phyloP scores from a whole-genome alignment of 2,329 filamentous ascomycete species.

The Paecilomyces sp. region DNA sequence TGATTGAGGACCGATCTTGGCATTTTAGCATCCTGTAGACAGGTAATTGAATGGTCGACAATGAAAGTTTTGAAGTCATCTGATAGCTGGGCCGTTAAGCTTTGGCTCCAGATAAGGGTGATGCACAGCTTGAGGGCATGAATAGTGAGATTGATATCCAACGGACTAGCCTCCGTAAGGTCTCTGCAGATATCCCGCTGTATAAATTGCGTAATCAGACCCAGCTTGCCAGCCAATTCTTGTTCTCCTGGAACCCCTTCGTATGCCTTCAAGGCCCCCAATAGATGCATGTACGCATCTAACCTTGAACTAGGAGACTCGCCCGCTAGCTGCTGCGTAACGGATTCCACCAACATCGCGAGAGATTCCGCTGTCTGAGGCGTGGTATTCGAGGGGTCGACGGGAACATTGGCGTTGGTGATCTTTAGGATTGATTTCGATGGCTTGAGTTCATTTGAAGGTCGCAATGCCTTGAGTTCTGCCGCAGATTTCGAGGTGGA shows the following conservation, averaged over 20 bases:
- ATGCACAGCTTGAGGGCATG: slow-evolving; percentile 72
- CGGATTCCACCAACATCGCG: slow-evolving; percentile 75
- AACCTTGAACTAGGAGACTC: slow-evolving; percentile 64
- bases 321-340: slow-evolving; percentile 71
- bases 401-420: slow-evolving; percentile 32
- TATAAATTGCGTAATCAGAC: slow-evolving; percentile 71
- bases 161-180: slow-evolving; percentile 44
- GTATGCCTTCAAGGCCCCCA: slow-evolving; percentile 69
- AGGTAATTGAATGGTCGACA: slow-evolving; percentile 70
- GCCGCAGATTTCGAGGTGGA: slow-evolving; percentile 27
- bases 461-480: slow-evolving; percentile 41
- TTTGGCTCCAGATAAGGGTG: slow-evolving; percentile 67
- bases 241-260: slow-evolving; percentile 72
- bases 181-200: slow-evolving; percentile 68
- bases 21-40: slow-evolving; percentile 59
- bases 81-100: slow-evolving; percentile 63
- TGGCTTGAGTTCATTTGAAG: slow-evolving; percentile 46
- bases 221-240: slow-evolving; percentile 68
- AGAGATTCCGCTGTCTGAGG: slow-evolving; percentile 53
- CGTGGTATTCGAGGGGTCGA: slow-evolving; percentile 35
- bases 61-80: slow-evolving; percentile 75
- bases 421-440: slow-evolving; percentile 79
- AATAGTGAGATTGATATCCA: slow-evolving; percentile 64
- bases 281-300: slow-evolving; percentile 80
- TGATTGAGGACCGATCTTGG: slow-evolving; percentile 74